Evolutionary conservation across 108 stramenopile genomes (phyloP), one percentile per base, ranked within the genome.

Genomic region (Mediolabrus comicus): DNA sequence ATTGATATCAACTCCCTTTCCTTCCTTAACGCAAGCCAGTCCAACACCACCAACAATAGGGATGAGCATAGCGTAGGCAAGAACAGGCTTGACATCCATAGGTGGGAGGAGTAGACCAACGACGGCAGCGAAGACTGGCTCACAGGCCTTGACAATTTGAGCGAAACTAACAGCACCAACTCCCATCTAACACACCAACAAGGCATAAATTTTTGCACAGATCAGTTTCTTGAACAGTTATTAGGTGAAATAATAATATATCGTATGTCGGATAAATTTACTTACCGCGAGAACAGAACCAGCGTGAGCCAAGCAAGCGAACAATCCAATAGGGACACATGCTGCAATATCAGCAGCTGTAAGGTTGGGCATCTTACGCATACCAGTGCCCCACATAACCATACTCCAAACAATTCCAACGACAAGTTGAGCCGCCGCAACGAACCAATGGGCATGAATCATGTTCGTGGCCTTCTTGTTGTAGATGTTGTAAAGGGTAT

Each of bases 91-190:
- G 36, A 95, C 70, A 60, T 92, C 89, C 60, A 82, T 76, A 27
- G 90, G 88, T 27, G 94, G 94, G 54, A 92, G 61, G 32, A 97
- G 65, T 16, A 95, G 77, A 16, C 95, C 95, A 35, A 98, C 79
- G 14, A 88, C 75, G 9, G 96, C 97, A 29, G 96, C 94, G 74
- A 98, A 97, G 49, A 91, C 92, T 14, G 97, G 97, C 81, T 98
- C 97, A 67, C 91, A 90, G 24, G 97, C 97, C 83, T 98, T 98
- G 59, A 98, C 96, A 69, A 98, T 97, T 71, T 98, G 97, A 25
- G 96, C 92, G 72, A 98, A 98, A 67, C 90, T 92, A 25, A 98
- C 97, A 57, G 95, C 95, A 13, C 96, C 97, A 30, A 96, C 96
- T 65, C 93, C 95, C 57, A 97, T 91, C 77, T 78, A 49, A 49